Evolutionary conservation across 2,329 filamentous ascomycete genomes (phyloP).

Genomic region (Aspergillus awamori): DNA sequence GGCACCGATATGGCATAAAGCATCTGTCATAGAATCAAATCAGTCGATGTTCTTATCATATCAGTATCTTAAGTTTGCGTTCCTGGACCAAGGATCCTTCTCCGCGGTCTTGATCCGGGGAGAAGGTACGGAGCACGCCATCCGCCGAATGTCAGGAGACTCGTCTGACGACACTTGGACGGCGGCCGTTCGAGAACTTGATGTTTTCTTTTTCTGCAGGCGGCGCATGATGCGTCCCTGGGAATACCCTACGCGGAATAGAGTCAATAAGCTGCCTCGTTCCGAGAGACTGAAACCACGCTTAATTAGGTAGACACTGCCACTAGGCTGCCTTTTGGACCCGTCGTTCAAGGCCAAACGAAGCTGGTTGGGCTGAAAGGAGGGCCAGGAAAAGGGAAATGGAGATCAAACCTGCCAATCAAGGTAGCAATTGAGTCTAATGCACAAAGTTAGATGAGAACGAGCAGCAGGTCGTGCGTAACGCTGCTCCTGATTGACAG

Average conservation of each 20-base stretch:
- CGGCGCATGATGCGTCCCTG: not conserved
- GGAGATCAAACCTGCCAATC: not conserved
- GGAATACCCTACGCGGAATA: not conserved
- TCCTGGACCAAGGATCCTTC: conserved; percentile 15
- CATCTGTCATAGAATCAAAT: conserved; percentile 15
- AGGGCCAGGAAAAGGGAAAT: not conserved
- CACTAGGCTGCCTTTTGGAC: not conserved
- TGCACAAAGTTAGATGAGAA: not conserved
- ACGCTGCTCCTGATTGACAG: conserved; percentile 1
- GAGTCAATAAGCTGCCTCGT: not conserved
- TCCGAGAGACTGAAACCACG: not conserved
- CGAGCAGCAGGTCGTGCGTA: not conserved
- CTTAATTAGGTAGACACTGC: not conserved
- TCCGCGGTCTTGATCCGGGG: conserved; percentile 17
- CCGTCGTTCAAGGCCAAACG: not conserved
- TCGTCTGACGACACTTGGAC: not conserved
- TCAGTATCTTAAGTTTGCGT: conserved; percentile 3
- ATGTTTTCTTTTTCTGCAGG: conserved; percentile 15
- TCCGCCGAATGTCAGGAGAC: conserved; percentile 17
- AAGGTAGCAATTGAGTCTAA: not conserved
- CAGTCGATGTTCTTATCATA: conserved; percentile 4
- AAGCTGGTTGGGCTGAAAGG: not conserved
- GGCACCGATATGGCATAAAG: not conserved
- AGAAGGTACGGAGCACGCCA: conserved; percentile 16
- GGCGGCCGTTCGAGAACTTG: conserved; percentile 12